Evolutionary conservation across 345 rosid genomes (phyloP), one percentile per base, ranked within the genome.

Genomic region (Rhodamnia rubescens): DNA sequence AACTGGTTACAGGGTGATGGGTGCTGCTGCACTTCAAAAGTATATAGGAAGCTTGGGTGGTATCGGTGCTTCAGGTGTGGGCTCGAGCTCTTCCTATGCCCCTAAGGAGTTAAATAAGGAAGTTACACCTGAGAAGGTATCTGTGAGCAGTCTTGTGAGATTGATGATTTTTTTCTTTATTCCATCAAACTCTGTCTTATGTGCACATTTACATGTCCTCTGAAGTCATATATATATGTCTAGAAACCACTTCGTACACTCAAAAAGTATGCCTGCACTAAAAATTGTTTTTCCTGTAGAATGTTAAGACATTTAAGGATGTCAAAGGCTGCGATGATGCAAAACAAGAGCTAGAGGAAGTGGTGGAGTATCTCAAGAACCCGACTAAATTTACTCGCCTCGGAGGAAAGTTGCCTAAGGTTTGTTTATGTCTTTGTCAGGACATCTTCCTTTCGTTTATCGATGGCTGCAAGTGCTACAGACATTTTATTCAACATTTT

Each of bases 251-350:
- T n/a, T 24, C 55, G 15, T 81, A 81, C 29, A 47, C n/a, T 81
- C 12, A 52, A 52, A 81, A 21, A 84, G 81, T 20, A 61, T 47
- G 64, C 44, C 78, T 36, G 78, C 47, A 36, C 13, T 32, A 69
- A 69, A 51, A 82, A 54, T 84, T 85, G 56, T 56, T 57, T 92
- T 89, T 75, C 54, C 86, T 87, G 91, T 93, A 97, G 99, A 97
- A 97, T 88, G 96, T 95, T 64, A 97, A 97, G 92, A 97, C 99
- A 50, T 97, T 97, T 89, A 97, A 97, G 94, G 99, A 97, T 92
- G 99, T 97, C 85, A 97, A 96, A 92, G 99, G 99, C 84, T 97
- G 99, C 90, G 99, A 97, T 92, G 99, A 97, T 92, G 99, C 99
- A 85, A 97, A 97, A 90, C 99, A 96, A 92, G 99, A 97, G 91